These are phyloP conservation scores for Laburnicola sp. DNA, from an alignment of 2,329 filamentous ascomycete genomes.

Conservation along the genomic window DNA sequence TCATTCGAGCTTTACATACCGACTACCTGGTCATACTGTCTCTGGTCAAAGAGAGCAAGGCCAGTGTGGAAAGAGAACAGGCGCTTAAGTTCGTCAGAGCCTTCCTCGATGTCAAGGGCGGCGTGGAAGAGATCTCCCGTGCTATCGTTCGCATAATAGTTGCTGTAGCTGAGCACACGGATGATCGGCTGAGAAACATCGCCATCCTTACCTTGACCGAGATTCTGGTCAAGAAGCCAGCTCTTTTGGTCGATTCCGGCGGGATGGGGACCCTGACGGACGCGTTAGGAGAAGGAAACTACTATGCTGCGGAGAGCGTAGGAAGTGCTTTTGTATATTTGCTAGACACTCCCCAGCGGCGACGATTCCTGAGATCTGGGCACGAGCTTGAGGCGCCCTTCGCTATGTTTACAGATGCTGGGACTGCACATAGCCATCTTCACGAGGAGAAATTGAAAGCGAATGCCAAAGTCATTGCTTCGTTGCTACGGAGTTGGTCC, in stretches of 20 bases:
- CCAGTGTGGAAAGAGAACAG: conserved; percentile 95
- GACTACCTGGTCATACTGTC: conserved; percentile 92
- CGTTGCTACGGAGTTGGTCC: conserved; percentile 89
- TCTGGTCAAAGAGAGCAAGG: conserved; percentile 91
- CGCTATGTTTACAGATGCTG: conserved; percentile 87
- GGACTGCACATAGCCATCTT: conserved; percentile 53
- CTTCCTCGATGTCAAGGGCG: conserved; percentile 93
- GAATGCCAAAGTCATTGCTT: conserved; percentile 89
- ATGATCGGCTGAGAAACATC: conserved; percentile 85
- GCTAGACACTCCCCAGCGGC: conserved; percentile 77
- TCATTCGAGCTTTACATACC: conserved; percentile 83
- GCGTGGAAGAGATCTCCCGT: conserved; percentile 82
- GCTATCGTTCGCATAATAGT: conserved; percentile 87
- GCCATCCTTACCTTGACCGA: conserved; percentile 92
- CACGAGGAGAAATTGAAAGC: conserved; percentile 73
- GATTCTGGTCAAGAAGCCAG: conserved; percentile 83
- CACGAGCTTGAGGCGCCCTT: conserved; percentile 86
- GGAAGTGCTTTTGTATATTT: conserved; percentile 87
- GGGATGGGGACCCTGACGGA: conserved; percentile 89
- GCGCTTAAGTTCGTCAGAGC: conserved; percentile 94
- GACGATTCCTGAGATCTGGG: conserved; percentile 82
- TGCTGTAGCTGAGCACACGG: conserved; percentile 81
- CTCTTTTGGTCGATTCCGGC: conserved; percentile 77
- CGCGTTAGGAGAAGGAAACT: conserved; percentile 84
- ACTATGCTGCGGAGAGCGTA: conserved; percentile 89